Percentiles rank a stretch among this genome's conserved stretches.
These are phyloP conservation scores for Sporobolomyces pararoseus DNA, from an alignment of 768 basidiomycete genomes.

Conservation along the genomic window DNA sequence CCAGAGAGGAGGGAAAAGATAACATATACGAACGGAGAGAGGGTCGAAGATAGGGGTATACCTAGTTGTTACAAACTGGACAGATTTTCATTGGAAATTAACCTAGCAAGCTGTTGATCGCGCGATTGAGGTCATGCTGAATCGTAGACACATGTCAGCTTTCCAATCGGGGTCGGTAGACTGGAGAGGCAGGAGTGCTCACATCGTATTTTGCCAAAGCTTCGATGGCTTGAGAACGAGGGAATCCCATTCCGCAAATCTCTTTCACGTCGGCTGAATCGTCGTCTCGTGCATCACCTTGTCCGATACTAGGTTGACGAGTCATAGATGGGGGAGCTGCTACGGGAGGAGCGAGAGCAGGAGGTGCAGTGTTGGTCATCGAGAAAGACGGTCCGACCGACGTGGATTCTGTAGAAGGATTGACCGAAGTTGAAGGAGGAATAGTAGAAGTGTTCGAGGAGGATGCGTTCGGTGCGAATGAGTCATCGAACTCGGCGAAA, in stretches of 20 bases:
- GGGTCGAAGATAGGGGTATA: neutral
- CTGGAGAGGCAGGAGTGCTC: neutral
- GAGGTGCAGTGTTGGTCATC: constrained; percentile 30
- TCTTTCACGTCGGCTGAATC: constrained; percentile 74
- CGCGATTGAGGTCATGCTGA: constrained; percentile 32
- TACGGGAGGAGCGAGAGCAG: constrained; percentile 49
- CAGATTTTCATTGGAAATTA: neutral
- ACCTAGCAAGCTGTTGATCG: constrained; percentile 29
- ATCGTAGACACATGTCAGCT: too few relatives aligned
- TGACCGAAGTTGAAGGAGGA: too few relatives aligned
- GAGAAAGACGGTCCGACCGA: too few relatives aligned
- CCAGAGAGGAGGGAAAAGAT: too few relatives aligned
- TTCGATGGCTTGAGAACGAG: constrained; percentile 69
- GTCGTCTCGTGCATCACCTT: constrained; percentile 60
- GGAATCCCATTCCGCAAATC: constrained; percentile 86
- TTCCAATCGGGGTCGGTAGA: neutral
- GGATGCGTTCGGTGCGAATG: constrained; percentile 9
- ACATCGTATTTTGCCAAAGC: constrained; percentile 77
- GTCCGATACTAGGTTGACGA: constrained; percentile 46
- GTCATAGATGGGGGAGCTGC: constrained; percentile 49
- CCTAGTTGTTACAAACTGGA: neutral
- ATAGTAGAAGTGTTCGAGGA: too few relatives aligned
- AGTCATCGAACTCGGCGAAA: constrained; percentile 44
- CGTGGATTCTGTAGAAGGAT: too few relatives aligned
- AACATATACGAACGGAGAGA: too few relatives aligned